Evolutionary conservation across 2,329 filamentous ascomycete species (phyloP), one percentile per base, ranked within the genome.

Genomic region (Trichoderma lentiforme): DNA sequence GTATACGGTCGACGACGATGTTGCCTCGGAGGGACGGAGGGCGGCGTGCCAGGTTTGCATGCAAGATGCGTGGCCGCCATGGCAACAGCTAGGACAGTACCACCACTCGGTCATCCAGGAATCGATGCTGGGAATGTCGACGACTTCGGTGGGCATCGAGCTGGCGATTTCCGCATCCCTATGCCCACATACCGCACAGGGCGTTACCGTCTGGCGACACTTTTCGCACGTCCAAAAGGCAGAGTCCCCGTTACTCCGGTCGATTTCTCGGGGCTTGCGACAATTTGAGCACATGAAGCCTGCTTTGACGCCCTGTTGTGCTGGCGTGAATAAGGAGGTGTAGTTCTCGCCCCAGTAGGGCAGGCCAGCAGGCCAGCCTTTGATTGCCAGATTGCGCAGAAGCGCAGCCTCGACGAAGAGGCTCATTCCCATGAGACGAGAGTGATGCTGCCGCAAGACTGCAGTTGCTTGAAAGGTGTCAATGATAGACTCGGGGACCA

Each of bases 51-150:
- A 91, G 2, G 83, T 83, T 69, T 86, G 84, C 1, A 91, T 82
- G 72, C 89, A 91, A 0, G 85, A 85, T 0, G 86, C 84, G 77
- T 91, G 89, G 0, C 89, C 89, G 32, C 89, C 89, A 75, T 91
- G 89, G 1, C 85, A 85, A 75, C 89, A 91, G 14, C 86, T 87
- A 1, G 87, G 86, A 72, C 89, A 91, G 75, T 88, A 88, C 87
- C 88, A 91, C 89, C 89, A 91, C 2, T 84, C 84, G 0, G 81
- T 77, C 6, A 83, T 77, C 75, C 77, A 80, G 0, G 73, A 60
- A 2, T 74, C 74, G 6, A 75, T 71, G 5, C 74, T 73, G 2
- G 71, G 67, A 2, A 78, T 74, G 3, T 77, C 78, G 3, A 79
- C 12, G 7, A 80, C 75, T 18, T 82, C 80, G 11, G 70, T 67